Evolutionary conservation across 192 early-diverging fungal genomes (phyloP).

Genomic region (Coemansia sp.): DNA sequence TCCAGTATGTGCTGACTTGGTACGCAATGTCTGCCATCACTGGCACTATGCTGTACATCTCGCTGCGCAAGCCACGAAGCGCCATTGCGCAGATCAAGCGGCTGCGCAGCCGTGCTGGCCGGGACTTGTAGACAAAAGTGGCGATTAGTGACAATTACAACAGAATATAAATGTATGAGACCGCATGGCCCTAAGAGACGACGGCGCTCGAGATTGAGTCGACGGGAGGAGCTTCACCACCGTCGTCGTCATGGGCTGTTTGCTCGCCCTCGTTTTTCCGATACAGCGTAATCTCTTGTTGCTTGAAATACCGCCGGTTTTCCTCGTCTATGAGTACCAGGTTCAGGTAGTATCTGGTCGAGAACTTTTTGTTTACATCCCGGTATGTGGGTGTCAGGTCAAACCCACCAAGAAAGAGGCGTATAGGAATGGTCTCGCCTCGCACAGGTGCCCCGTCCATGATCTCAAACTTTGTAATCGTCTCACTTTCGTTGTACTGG

Average conservation of each 20-base stretch:
- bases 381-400: slow-evolving; percentile 99
- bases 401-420: slow-evolving; percentile 94
- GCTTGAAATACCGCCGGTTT: slow-evolving; percentile 98
- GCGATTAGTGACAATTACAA: neutral
- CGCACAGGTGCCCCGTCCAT: slow-evolving; percentile 98
- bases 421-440: slow-evolving; percentile 97
- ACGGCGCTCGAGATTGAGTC: neutral
- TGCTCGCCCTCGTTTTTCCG: slow-evolving; percentile 54
- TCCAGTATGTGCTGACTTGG: slow-evolving; percentile 90
- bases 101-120: slow-evolving; percentile 39
- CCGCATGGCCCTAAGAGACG: neutral
- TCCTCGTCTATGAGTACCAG: slow-evolving; percentile 98
- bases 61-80: slow-evolving; percentile 58
- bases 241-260: neutral
- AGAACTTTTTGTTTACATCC: slow-evolving; percentile 99
- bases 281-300: slow-evolving; percentile 93
- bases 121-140: slow-evolving; percentile 2
- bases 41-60: slow-evolving; percentile 61
- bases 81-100: slow-evolving; percentile 27
- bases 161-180: neutral
- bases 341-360: slow-evolving; percentile 97
- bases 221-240: neutral
- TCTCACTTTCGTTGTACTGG: slow-evolving; percentile 98
- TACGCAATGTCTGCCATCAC: slow-evolving; percentile 69
- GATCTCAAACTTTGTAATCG: slow-evolving; percentile 98